phyloP scores from a whole-genome alignment of 768 basidiomycete species.

The Mycena amicta region DNA sequence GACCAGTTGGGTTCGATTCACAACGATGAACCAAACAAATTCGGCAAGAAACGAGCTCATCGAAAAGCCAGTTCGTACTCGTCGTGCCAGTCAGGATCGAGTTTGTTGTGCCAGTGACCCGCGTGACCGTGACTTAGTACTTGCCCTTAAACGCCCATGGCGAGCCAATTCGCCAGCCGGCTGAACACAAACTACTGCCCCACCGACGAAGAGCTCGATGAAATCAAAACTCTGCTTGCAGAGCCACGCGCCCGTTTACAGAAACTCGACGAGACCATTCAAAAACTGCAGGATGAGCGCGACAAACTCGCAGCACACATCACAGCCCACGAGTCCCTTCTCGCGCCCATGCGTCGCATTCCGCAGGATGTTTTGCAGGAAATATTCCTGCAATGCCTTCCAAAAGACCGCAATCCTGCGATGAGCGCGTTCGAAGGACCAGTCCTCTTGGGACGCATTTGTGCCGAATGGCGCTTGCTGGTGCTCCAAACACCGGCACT shows the following conservation, averaged over 20 bases:
- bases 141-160: neutral
- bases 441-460: neutral
- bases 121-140: neutral
- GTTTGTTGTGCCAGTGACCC: too few relatives aligned
- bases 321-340: neutral
- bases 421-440: neutral
- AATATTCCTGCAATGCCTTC: conserved; percentile 13
- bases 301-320: neutral
- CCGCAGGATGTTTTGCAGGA: neutral
- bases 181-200: conserved; percentile 8
- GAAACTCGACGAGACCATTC: conserved; percentile 2
- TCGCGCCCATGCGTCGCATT: neutral
- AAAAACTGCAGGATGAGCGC: neutral
- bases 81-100: neutral
- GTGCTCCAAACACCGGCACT: neutral
- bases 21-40: neutral
- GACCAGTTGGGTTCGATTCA: neutral
- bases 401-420: neutral
- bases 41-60: neutral
- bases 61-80: neutral
- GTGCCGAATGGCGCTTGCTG: neutral
- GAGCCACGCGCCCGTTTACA: neutral
- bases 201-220: neutral
- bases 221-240: conserved; percentile 7
- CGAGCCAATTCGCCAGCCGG: neutral